Evolutionary conservation across 2,329 filamentous ascomycete genomes (phyloP), one percentile per base, ranked within the genome.

Genomic region (Uncinocarpus reesii): DNA sequence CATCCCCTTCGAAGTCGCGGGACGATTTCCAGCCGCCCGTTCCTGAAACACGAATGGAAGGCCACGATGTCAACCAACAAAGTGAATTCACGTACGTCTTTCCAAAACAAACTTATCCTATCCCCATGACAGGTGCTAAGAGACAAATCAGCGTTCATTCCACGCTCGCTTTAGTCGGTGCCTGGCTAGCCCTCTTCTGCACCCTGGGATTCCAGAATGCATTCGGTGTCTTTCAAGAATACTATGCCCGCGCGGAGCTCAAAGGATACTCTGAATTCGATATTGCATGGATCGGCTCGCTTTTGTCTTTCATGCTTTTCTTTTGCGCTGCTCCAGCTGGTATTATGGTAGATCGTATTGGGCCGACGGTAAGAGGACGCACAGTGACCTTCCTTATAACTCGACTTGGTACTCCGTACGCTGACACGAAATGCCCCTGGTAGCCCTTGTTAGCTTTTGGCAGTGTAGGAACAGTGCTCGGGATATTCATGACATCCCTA

Each of bases 181-280:
- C 63, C 3, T 59, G 56, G 5, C 52, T 57, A 1, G 57, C 56
- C 7, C 35, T 61, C 0, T 68, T 68, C 47, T 67, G 65, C 51
- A 64, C 62, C 0, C 62, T 66, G 1, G 65, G 65, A 1, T 67
- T 68, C 32, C 47, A 65, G 21, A 67, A 67, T 50, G 60, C 64
- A 0, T 67, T 66, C 32, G 63, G 63, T 3, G 51, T 66, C 0
- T 67, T 66, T 42, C 49, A 67, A 49, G 57, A 60, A 23, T 64
- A 64, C 50, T 67, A 67, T 34, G 24, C 7, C 10, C 46, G 50
- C 8, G 46, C 53, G 1, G 54, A 63, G 20, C 53, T 66, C 2
- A 51, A 56, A 1, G 37, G 56, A 13, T 49, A 57, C 28, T 58
- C 58, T 0, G 52, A 58, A 29, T 64, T 60, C 1, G 60, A 58